These are phyloP conservation scores for Stramenopiles sp. DNA, from an alignment of 352 stramenopile species.

Conservation along the genomic window DNA sequence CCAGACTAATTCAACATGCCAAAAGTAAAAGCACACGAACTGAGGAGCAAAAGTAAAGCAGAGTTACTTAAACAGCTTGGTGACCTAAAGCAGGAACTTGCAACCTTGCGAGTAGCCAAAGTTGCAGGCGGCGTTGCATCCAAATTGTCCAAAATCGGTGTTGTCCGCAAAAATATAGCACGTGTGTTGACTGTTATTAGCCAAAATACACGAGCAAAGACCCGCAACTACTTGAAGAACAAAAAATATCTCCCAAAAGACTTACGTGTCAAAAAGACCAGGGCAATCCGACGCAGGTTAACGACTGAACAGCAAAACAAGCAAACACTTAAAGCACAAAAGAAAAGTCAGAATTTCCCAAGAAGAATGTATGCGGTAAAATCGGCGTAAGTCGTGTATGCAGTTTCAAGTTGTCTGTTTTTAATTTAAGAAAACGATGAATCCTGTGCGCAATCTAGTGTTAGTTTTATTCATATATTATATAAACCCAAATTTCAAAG, in stretches of 20 bases:
- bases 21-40: constrained; percentile 94
- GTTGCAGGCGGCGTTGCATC: constrained; percentile 91
- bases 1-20: not conserved
- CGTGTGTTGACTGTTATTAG: constrained; percentile 98
- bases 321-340: constrained; percentile 78
- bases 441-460: too few relatives aligned
- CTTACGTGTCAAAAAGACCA: constrained; percentile 94
- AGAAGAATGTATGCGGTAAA: constrained; percentile 90
- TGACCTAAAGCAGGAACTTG: constrained; percentile 93
- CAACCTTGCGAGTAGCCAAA: constrained; percentile 91
- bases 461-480: too few relatives aligned
- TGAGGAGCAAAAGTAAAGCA: constrained; percentile 87
- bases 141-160: constrained; percentile 98
- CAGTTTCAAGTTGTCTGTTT: too few relatives aligned
- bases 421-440: too few relatives aligned
- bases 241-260: constrained; percentile 94
- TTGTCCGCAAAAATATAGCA: constrained; percentile 96
- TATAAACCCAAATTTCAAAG: too few relatives aligned
- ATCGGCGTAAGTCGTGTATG: constrained; percentile 18
- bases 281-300: constrained; percentile 85
- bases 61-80: constrained; percentile 92
- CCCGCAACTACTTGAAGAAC: constrained; percentile 72
- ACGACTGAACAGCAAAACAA: constrained; percentile 75
- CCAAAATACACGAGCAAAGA: constrained; percentile 44
- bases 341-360: constrained; percentile 88